A percentile compares a stretch with the other conserved stretches of the same genome.
Conservation (phyloP, 208 protist species). For the Acanthamoeba triangularis region DNA sequence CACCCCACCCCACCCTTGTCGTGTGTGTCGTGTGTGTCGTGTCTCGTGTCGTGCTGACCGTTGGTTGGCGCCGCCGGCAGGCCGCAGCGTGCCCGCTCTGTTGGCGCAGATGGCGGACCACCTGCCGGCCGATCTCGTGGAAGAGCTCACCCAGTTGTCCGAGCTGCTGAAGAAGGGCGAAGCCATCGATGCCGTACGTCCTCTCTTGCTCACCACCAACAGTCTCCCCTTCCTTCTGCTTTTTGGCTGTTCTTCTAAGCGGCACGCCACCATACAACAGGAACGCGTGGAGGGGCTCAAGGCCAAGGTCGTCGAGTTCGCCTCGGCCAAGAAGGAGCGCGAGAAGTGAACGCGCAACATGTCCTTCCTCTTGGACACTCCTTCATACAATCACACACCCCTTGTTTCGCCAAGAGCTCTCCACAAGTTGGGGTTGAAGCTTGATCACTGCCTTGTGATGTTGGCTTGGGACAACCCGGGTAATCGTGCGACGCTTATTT, state of each 20-base stretch:
- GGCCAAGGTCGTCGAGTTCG: neutral
- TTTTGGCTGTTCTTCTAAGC: neutral
- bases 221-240: neutral
- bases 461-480: too few species aligned
- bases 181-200: neutral
- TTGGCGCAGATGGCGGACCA: conserved; percentile 4
- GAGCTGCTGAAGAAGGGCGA: conserved; percentile 24
- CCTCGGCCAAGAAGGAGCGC: neutral
- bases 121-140: neutral
- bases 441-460: too few species aligned
- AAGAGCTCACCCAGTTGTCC: neutral
- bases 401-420: too few species aligned
- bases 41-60: too few species aligned
- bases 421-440: too few species aligned
- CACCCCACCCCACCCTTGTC: too few species aligned
- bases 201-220: neutral
- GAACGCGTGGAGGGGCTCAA: conserved; percentile 22
- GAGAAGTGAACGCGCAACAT: too few species aligned
- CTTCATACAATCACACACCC: too few species aligned
- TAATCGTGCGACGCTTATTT: too few species aligned
- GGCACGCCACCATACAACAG: neutral
- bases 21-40: too few species aligned
- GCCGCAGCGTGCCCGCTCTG: conserved; percentile 7
- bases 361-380: too few species aligned
- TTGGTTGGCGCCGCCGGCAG: neutral